These are phyloP conservation scores for Phyllosticta citrichinensis DNA, from an alignment of 2,329 filamentous ascomycete species.

Conservation along the genomic window DNA sequence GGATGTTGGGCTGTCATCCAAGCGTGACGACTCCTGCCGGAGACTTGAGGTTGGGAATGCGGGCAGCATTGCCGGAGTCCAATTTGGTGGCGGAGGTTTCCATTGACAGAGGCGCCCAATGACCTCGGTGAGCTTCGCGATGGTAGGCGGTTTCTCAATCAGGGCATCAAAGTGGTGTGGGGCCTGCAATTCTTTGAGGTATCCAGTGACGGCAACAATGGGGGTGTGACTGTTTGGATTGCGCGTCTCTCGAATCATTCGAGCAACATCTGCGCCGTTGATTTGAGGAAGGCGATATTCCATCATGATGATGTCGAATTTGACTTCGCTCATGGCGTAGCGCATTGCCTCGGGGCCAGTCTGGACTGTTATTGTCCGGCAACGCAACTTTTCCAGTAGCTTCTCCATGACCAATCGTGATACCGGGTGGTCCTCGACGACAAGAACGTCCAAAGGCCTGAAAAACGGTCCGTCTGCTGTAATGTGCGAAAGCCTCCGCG, in stretches of 20 bases:
- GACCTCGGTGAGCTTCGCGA: conserved; percentile 81
- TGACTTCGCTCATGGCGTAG: conserved; percentile 92
- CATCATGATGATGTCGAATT: conserved; percentile 98
- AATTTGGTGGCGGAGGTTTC: conserved; percentile 65
- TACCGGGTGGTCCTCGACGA: conserved; percentile 96
- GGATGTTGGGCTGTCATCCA: conserved; percentile 74
- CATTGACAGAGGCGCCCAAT: conserved; percentile 83
- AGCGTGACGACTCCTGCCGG: conserved; percentile 51
- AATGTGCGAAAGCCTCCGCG: conserved; percentile 86
- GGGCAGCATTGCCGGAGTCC: conserved; percentile 31
- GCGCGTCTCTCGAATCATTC: conserved; percentile 95
- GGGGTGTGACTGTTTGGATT: conserved; percentile 91
- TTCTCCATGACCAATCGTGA: conserved; percentile 99
- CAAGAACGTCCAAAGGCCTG: conserved; percentile 82
- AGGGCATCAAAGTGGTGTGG: conserved; percentile 93
- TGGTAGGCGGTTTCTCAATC: conserved; percentile 93
- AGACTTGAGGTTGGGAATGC: conserved; percentile 49
- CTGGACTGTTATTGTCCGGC: conserved; percentile 81
- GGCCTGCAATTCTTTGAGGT: conserved; percentile 92
- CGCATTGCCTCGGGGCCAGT: conserved; percentile 88
- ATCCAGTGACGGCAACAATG: conserved; percentile 92
- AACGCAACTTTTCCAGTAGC: conserved; percentile 85
- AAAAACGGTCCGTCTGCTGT: conserved; percentile 78
- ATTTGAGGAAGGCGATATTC: conserved; percentile 94
- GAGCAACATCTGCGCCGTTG: conserved; percentile 87